Evolutionary conservation across 1,284 basidiomycete genomes (phyloP), one percentile per base, ranked within the genome.

Genomic region (Pascua sp.): DNA sequence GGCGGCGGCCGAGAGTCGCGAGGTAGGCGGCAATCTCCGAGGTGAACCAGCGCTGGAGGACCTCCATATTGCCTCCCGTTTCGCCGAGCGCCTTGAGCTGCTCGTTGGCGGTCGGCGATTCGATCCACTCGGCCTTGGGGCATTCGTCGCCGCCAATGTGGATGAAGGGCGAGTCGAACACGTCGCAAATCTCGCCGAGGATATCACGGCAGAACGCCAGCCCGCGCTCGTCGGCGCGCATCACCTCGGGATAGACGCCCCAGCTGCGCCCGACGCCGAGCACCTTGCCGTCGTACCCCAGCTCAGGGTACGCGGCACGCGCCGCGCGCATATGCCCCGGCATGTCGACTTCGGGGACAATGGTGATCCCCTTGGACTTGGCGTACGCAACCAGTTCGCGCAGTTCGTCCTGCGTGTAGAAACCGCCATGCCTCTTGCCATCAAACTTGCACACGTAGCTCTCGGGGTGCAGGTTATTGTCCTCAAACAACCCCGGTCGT

Each of bases 261-360:
- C 57, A 63, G 24, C 48, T 49, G 12, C 41, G 8, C 11, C 58
- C 57, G 9, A 55, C 56, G 7, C 11, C 18, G 7, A 41, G 9
- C 16, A 36, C 15, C 32, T 38, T 41, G 13, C 61, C 61, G 36
- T 57, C 45, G 55, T 60, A 63, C 37, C 61, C 61, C 1, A 63
- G 53, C 45, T 63, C 61, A 24, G 61, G 61, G 49, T 63, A 63
- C 11, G 61, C 61, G 1, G 61, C 58, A 16, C 61, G 58, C 7
- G 61, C 61, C 46, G 58, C 61, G 24, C 58, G 55, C 61, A 63
- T 63, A 50, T 63, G 61, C 0, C 61, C 61, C 5, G 61, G 61
- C 61, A 63, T 63, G 49, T 63, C 61, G 53, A 63, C 51, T 49
- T 63, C 61, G 38, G 61, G 61, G 15, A 63, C 55, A 18, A 63